Conservation (phyloP, 2,329 filamentous ascomycete genomes). For the Dothideomycetidae sp. region DNA sequence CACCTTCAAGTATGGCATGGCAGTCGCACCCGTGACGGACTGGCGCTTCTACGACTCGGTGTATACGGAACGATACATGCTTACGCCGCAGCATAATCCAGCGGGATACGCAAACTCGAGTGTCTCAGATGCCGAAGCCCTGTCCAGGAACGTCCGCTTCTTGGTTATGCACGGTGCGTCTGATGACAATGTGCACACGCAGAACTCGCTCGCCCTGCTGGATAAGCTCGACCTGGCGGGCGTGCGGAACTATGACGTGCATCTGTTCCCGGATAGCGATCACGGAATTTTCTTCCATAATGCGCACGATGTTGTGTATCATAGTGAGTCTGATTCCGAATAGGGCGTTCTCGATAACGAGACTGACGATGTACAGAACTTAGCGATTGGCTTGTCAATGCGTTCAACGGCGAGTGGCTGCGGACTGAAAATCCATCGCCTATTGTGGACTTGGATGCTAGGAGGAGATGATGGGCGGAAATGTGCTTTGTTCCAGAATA, state of each 20-base stretch:
- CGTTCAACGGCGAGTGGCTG: conserved; percentile 94
- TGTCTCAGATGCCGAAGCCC: conserved; percentile 58
- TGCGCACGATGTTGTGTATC: conserved; percentile 79
- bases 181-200: conserved; percentile 95
- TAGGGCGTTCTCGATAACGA: neutral
- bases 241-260: conserved; percentile 89
- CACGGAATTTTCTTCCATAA: conserved; percentile 93
- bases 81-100: conserved; percentile 70
- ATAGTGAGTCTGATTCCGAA: conserved; percentile 50
- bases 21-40: conserved; percentile 95
- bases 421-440: conserved; percentile 41
- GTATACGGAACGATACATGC: conserved; percentile 96
- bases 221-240: conserved; percentile 71
- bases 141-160: conserved; percentile 69
- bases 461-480: too few species aligned
- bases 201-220: conserved; percentile 77
- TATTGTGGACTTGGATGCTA: conserved; percentile 13
- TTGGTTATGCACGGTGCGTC: conserved; percentile 91
- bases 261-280: conserved; percentile 92
- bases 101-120: conserved; percentile 62
- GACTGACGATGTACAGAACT: conserved; percentile 41
- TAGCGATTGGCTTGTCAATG: conserved; percentile 85
- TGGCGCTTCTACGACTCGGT: conserved; percentile 91
- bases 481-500: too few species aligned
- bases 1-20: conserved; percentile 95